Evolutionary conservation across 305 asterid species (phyloP).

Genomic region (Striga hermonthica): DNA sequence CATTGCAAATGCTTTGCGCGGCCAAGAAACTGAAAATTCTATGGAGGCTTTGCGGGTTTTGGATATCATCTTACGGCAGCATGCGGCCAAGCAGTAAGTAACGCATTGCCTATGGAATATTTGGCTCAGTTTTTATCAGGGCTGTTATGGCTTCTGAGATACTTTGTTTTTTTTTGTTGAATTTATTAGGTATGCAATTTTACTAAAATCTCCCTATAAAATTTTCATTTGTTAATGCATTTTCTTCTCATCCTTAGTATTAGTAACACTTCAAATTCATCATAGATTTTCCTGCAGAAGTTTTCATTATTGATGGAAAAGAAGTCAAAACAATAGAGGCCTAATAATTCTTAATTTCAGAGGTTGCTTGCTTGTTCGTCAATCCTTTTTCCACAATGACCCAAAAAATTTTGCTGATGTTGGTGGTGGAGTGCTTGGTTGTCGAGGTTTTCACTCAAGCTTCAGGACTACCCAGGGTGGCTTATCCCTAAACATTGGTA

Average conservation of each 20-base stretch:
- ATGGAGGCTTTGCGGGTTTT: constrained; percentile 61
- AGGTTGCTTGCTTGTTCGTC: constrained; percentile 56
- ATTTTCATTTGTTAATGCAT: no score
- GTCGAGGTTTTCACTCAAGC: constrained; percentile 56
- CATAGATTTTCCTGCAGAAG: no score
- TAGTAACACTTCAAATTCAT: no score
- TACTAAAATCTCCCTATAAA: neutral
- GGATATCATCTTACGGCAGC: constrained; percentile 65
- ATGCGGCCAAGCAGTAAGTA: constrained; percentile 67
- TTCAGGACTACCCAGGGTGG: constrained; percentile 56
- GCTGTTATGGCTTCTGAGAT: neutral
- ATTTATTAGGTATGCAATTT: no score
- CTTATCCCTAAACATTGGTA: constrained; percentile 52
- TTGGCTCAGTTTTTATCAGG: neutral
- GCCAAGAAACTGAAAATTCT: constrained; percentile 61
- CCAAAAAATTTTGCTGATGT: constrained; percentile 38
- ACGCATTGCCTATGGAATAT: neutral
- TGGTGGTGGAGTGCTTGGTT: constrained; percentile 55
- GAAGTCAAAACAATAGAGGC: no score
- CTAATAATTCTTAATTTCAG: constrained; percentile 29
- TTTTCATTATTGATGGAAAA: no score
- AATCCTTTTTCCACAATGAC: constrained; percentile 49
- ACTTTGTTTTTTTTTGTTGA: neutral
- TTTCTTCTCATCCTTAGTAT: no score
- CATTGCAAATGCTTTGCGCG: constrained; percentile 60